A percentile compares a stretch with the other conserved stretches of the same genome.
Evolutionary conservation across 2,329 filamentous ascomycete genomes (phyloP).

Genomic region (Aspergillus fumigatus): DNA sequence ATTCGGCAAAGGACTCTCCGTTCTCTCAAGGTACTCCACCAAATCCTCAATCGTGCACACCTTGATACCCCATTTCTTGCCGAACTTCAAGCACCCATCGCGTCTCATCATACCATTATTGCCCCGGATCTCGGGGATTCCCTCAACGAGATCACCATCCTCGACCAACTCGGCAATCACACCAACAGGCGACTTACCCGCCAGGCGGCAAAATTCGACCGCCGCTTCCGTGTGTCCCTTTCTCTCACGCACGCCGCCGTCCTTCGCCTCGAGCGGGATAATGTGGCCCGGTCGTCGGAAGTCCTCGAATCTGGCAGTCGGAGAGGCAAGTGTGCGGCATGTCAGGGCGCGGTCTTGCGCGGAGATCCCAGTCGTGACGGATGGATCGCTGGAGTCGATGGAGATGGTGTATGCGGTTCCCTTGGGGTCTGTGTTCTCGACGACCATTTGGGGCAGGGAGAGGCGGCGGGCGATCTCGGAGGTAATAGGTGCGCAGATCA

Average conservation of each 20-base stretch:
- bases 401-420: conserved; percentile 90
- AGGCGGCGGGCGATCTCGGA: conserved; percentile 65
- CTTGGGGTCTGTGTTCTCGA: conserved; percentile 72
- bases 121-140: conserved; percentile 59
- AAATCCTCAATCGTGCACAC: conserved; percentile 95
- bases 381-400: conserved; percentile 70
- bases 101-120: conserved; percentile 84
- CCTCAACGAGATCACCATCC: conserved; percentile 69
- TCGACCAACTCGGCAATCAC: conserved; percentile 92
- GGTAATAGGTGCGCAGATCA: conserved; percentile 83
- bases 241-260: conserved; percentile 75
- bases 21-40: conserved; percentile 72
- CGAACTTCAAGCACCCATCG: conserved; percentile 84
- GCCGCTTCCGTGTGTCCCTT: conserved; percentile 90
- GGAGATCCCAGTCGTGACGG: conserved; percentile 82
- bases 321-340: conserved; percentile 71
- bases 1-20: conserved; percentile 51
- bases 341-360: conserved; percentile 82
- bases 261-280: conserved; percentile 72
- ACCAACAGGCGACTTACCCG: conserved; percentile 69
- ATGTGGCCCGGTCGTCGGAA: conserved; percentile 87
- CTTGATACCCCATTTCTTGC: conserved; percentile 79
- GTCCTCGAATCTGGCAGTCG: conserved; percentile 50
- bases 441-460: conserved; percentile 86
- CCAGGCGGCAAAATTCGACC: conserved; percentile 80